phyloP scores from a whole-genome alignment of 208 protist species.

The Crithidia bombi region DNA sequence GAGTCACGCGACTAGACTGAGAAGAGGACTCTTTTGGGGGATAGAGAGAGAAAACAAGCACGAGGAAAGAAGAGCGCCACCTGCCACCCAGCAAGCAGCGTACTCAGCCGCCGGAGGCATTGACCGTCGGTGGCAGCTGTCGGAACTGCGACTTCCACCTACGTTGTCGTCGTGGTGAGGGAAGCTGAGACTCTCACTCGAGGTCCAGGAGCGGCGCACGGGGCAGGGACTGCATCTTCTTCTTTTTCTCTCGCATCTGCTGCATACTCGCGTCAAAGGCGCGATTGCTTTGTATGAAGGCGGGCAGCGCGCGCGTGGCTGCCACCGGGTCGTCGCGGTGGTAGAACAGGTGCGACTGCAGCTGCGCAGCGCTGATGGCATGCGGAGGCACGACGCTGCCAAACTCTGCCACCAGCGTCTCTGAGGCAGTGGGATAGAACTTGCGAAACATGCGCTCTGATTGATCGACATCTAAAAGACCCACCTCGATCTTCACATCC shows the following conservation, averaged over 20 bases:
- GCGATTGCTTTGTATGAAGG: slow-evolving; percentile 46
- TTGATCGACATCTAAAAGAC: slow-evolving; percentile 71
- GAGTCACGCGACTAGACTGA: too few relatives aligned
- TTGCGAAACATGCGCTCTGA: slow-evolving; percentile 79
- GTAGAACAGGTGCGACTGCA: slow-evolving; percentile 95
- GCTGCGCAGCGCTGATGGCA: slow-evolving; percentile 81
- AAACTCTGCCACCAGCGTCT: slow-evolving; percentile 45
- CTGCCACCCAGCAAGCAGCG: too few relatives aligned
- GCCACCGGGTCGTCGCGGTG: slow-evolving; percentile 73
- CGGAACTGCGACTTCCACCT: too few relatives aligned
- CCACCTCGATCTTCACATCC: slow-evolving; percentile 93
- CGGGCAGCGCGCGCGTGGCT: slow-evolving; percentile 48
- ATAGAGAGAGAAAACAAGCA: too few relatives aligned
- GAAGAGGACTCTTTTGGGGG: too few relatives aligned
- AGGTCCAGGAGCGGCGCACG: slow-evolving; percentile 35
- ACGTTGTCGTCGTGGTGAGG: slow-evolving; percentile 12
- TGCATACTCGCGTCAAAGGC: slow-evolving; percentile 65
- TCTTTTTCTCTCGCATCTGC: slow-evolving; percentile 46
- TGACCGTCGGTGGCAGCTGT: too few relatives aligned
- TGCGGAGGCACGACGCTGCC: slow-evolving; percentile 41
- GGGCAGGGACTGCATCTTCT: slow-evolving; percentile 40
- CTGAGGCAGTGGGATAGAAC: slow-evolving; percentile 79
- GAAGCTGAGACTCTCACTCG: slow-evolving; percentile 5
- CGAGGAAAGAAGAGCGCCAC: too few relatives aligned
- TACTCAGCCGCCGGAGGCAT: too few relatives aligned